Percentiles rank a stretch among this genome's conserved stretches.
These are phyloP conservation scores for Dianthus caryophyllus DNA, from an alignment of 148 eudicot genomes.

Conservation along the genomic window DNA sequence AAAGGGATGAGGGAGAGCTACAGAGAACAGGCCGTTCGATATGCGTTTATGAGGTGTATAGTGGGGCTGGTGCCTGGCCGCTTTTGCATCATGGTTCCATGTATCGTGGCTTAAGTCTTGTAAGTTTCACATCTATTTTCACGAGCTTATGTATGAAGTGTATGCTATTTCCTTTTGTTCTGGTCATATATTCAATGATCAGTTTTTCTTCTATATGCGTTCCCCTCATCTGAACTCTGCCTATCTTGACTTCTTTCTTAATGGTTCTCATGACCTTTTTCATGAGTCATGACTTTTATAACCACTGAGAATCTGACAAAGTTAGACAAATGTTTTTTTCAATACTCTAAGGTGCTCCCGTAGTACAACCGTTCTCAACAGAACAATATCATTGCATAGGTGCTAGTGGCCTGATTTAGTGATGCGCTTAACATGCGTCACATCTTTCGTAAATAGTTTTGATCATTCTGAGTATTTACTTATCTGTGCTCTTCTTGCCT, in stretches of 20 bases:
- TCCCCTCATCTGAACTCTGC: background rate
- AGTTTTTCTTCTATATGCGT: background rate
- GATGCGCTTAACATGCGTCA: background rate
- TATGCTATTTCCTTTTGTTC: background rate
- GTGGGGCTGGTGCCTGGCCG: slow-evolving; percentile 93
- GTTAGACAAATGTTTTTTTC: no score
- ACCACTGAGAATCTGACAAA: background rate
- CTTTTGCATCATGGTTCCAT: slow-evolving; percentile 92
- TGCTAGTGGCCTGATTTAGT: background rate
- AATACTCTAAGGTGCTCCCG: no score
- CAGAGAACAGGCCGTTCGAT: slow-evolving; percentile 84
- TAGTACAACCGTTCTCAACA: background rate
- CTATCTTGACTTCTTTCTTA: background rate
- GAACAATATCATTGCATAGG: background rate
- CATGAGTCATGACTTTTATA: background rate
- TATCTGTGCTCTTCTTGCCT: slow-evolving; percentile 11
- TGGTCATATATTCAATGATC: background rate
- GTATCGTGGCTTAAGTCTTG: slow-evolving; percentile 97
- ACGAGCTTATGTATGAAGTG: background rate
- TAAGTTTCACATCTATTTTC: slow-evolving; percentile 35
- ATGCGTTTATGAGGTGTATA: slow-evolving; percentile 87
- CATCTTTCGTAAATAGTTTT: background rate
- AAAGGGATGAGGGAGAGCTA: slow-evolving; percentile 97
- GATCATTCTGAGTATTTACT: background rate
- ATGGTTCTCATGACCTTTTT: no score